A percentile compares a stretch with the other conserved stretches of the same genome.
phyloP scores from a whole-genome alignment of 2,329 filamentous ascomycete genomes.

The Trichoderma cornu-damae region DNA sequence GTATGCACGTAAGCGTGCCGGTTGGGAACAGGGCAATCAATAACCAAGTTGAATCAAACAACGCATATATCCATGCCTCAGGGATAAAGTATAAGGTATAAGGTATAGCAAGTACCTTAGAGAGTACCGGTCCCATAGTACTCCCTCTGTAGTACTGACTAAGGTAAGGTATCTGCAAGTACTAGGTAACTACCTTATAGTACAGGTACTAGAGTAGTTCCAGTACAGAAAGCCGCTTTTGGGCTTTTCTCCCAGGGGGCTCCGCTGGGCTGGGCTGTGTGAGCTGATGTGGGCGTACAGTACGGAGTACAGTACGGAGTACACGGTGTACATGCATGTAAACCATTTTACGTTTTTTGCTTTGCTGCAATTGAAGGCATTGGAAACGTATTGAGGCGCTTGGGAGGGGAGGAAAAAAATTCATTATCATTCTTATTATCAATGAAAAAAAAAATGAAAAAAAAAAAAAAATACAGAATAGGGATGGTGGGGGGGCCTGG shows the following conservation, averaged over 20 bases:
- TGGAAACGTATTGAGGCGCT: background rate
- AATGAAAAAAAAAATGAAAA: background rate
- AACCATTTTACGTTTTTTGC: background rate
- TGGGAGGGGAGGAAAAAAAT: background rate
- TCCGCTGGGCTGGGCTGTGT: background rate
- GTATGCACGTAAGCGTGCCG: constrained; percentile 1
- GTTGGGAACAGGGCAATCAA: too few relatives aligned
- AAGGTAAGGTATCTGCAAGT: too few relatives aligned
- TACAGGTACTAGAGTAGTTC: too few relatives aligned
- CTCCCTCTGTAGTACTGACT: too few relatives aligned
- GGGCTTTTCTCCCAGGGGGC: constrained; percentile 8
- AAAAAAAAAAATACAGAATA: background rate
- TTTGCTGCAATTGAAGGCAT: background rate
- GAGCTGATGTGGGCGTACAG: constrained; percentile 1
- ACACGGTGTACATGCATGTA: background rate
- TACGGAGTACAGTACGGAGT: too few relatives aligned
- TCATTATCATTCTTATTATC: background rate
- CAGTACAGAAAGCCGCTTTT: background rate
- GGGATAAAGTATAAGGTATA: too few relatives aligned
- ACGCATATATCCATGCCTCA: too few relatives aligned
- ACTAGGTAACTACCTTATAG: too few relatives aligned
- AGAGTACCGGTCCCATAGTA: too few relatives aligned
- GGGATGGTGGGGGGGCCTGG: background rate
- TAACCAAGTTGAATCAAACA: too few relatives aligned
- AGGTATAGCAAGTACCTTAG: too few relatives aligned